These are phyloP conservation scores for Fistulinella staudtii DNA, from an alignment of 1,284 basidiomycete species.

Conservation along the genomic window DNA sequence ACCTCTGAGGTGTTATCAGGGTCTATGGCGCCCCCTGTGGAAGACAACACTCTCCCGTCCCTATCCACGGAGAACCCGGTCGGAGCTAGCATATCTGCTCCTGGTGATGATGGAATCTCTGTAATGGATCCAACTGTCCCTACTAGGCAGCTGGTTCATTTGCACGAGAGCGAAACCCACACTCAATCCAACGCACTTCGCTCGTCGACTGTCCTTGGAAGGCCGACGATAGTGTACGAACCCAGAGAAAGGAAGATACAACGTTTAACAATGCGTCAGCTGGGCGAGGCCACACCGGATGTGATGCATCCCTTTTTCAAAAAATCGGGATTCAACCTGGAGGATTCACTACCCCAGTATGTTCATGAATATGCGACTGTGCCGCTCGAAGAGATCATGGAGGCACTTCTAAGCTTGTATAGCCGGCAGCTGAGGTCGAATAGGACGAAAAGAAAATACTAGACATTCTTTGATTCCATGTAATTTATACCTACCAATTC, in stretches of 20 bases:
- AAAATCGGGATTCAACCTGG: slow-evolving; percentile 75
- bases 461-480: background rate
- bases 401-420: slow-evolving; percentile 74
- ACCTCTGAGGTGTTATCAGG: slow-evolving; percentile 11
- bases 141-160: slow-evolving; percentile 14
- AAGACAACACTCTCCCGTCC: slow-evolving; percentile 2
- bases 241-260: slow-evolving; percentile 60
- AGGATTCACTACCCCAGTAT: slow-evolving; percentile 78
- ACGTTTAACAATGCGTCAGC: slow-evolving; percentile 72
- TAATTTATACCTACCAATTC: too few species aligned
- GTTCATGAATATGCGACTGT: slow-evolving; percentile 84
- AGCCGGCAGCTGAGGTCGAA: slow-evolving; percentile 61
- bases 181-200: background rate
- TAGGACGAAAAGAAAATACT: slow-evolving; percentile 10
- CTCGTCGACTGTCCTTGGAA: slow-evolving; percentile 13
- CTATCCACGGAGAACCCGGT: slow-evolving; percentile 8
- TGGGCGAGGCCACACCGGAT: slow-evolving; percentile 84
- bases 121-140: slow-evolving; percentile 4
- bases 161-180: slow-evolving; percentile 13
- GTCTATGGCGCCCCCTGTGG: slow-evolving; percentile 3
- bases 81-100: background rate
- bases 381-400: slow-evolving; percentile 84
- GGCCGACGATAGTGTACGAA: slow-evolving; percentile 44
- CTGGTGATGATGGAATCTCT: slow-evolving; percentile 9
- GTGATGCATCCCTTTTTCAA: slow-evolving; percentile 86